Percentiles rank a stretch among this genome's conserved stretches.
Evolutionary conservation across 2,329 filamentous ascomycete species (phyloP).

Genomic region (Apiospora malaysiana): DNA sequence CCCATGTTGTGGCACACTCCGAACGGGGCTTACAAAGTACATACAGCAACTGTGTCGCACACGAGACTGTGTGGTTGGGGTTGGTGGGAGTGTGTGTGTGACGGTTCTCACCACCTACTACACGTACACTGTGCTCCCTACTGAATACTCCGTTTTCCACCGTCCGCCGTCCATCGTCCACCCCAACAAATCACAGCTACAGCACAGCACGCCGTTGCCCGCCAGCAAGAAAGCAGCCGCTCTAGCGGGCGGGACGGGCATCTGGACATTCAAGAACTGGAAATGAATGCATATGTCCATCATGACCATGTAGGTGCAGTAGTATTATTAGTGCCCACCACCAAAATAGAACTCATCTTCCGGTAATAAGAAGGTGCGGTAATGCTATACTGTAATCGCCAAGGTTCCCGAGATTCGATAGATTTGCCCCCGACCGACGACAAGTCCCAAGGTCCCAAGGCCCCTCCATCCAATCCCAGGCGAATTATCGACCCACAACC

Average conservation of each 20-base stretch:
- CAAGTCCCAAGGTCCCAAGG: not conserved
- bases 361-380: conserved; percentile 5
- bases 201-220: not conserved
- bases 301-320: not conserved
- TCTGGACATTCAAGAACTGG: conserved; percentile 6
- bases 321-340: conserved; percentile 12
- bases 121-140: not conserved
- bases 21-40: conserved; percentile 1
- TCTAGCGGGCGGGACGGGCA: conserved; percentile 7
- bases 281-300: conserved; percentile 9
- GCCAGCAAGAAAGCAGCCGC: not conserved
- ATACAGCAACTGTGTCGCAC: not conserved
- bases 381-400: conserved; percentile 8
- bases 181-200: conserved; percentile 16
- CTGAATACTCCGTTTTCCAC: conserved; percentile 1
- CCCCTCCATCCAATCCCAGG: not conserved
- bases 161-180: not conserved
- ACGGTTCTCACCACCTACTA: not conserved
- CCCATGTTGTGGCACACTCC: conserved; percentile 4
- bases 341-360: conserved; percentile 18
- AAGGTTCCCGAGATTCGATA: conserved; percentile 14
- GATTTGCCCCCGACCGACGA: conserved; percentile 2
- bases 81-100: not conserved
- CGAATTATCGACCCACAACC: conserved; percentile 11
- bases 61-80: not conserved